Base-by-base conservation (phyloP, 2,329 filamentous ascomycete species). In the Triangularia verruculosa region DNA sequence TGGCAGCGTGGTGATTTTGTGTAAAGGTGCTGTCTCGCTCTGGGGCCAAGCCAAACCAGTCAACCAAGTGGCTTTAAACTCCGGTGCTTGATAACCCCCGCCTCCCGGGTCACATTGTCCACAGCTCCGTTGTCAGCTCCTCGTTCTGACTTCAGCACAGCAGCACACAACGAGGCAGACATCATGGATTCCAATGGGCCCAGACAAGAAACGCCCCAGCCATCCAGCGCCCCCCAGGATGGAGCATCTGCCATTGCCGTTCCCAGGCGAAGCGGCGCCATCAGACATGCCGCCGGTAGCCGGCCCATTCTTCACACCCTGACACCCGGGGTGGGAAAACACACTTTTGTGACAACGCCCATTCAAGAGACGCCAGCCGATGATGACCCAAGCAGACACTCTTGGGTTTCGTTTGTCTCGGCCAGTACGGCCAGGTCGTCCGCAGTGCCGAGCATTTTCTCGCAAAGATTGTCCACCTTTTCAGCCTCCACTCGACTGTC, bases 401-500 rank as follows among this genome's bases (percentile, higher is more conserved):
- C 67, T 2, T 66, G 67, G 61, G 24, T 65, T 11, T 69, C 67
- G 6, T 61, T 66, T 43, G 62, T 62, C 12, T 66, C 66, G n/a
- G 65, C 65, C 2, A 59, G 61, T 1, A 52, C 57, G 13, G 67
- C 61, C 59, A 57, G 67, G 43, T 54, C 62, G 24, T 69, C 67
- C 5, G 59, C 20, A 7, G 62, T 55, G 17, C 67, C 66, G 15
- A 69, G 67, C 39, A 57, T 69, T 32, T 69, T 69, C 55, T 67
- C 66, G 6, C 55, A 61, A n/a, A 60, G 67, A 27, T 47, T 62
- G 1, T 67, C 65, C 8, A 65, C 62, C 1, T 53, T 59, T n/a
- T 65, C 64, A 1, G 62, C 62, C 11, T 32, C 61, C 20, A 69
- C 67, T 1, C 61, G 68, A 5, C 67, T 67, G 51, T 70, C 68